Percentiles rank a stretch among this genome's conserved stretches.
These are phyloP conservation scores for Penicillium aurantiogriseum DNA, from an alignment of 2,329 filamentous ascomycete genomes.

Conservation along the genomic window DNA sequence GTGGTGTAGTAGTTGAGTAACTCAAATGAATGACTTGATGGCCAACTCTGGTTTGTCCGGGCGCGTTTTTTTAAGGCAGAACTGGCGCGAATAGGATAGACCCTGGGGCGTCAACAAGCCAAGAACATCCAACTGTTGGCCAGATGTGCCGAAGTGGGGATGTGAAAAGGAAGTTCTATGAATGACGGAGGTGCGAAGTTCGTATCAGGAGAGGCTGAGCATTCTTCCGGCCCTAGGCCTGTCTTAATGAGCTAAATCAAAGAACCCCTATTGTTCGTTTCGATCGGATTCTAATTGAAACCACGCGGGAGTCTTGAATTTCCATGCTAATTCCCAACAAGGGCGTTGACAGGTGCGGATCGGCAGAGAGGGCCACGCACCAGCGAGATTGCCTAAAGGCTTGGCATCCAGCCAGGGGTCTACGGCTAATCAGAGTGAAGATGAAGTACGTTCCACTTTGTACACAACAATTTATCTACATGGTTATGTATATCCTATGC, in stretches of 20 bases:
- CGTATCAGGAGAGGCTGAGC: slow-evolving; percentile 12
- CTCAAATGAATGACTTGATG: slow-evolving; percentile 11
- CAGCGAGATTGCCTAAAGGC: slow-evolving; percentile 20
- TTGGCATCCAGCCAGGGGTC: slow-evolving; percentile 16
- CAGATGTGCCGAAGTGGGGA: slow-evolving; percentile 5
- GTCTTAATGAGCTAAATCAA: not conserved
- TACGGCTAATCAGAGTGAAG: not conserved
- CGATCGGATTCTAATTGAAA: slow-evolving; percentile 12
- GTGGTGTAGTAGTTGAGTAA: slow-evolving; percentile 4
- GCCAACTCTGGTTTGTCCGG: slow-evolving; percentile 10
- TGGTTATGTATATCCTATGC: not conserved
- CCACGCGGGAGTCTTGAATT: not conserved
- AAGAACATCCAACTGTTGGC: slow-evolving; percentile 2
- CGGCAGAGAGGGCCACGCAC: slow-evolving; percentile 18
- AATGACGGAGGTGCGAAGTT: slow-evolving; percentile 12
- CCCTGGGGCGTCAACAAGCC: slow-evolving; percentile 6
- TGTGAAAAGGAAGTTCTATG: slow-evolving; percentile 13
- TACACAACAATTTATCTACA: no score
- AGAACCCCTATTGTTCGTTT: slow-evolving; percentile 5
- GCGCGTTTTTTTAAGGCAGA: not conserved
- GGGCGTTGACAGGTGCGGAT: slow-evolving; percentile 13
- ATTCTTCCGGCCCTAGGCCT: not conserved
- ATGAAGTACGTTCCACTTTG: not conserved
- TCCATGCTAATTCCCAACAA: not conserved
- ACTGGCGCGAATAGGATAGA: not conserved